Conservation (phyloP, 441 rosid species). For the Gossypium gossypioides region DNA sequence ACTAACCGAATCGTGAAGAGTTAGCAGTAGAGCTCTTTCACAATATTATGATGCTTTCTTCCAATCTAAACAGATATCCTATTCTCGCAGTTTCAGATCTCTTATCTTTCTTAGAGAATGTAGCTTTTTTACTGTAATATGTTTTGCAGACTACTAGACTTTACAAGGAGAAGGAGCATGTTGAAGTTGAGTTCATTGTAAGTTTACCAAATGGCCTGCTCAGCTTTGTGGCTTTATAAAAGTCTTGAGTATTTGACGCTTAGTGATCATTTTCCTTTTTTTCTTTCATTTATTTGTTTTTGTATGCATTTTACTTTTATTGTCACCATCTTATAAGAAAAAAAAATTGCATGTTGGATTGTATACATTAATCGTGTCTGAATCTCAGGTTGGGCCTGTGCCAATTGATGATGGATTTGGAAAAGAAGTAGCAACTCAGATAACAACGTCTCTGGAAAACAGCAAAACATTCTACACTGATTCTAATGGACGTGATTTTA, state of each 20-base stretch:
- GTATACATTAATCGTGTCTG: slow-evolving; percentile 12
- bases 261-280: neutral
- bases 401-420: slow-evolving; percentile 78
- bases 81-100: neutral
- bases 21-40: neutral
- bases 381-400: slow-evolving; percentile 71
- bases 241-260: neutral
- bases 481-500: slow-evolving; percentile 94
- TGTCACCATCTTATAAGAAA: neutral
- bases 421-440: slow-evolving; percentile 79
- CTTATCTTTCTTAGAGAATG: neutral
- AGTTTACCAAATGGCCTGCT: slow-evolving; percentile 28
- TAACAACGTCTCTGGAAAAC: slow-evolving; percentile 55
- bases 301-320: slow-evolving; percentile 2
- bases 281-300: slow-evolving; percentile 1
- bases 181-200: slow-evolving; percentile 92
- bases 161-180: slow-evolving; percentile 83
- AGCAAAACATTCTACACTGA: slow-evolving; percentile 87
- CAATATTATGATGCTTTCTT: neutral
- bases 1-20: neutral
- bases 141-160: slow-evolving; percentile 62
- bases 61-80: neutral
- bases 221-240: neutral
- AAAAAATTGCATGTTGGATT: neutral
- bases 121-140: slow-evolving; percentile 4